Conservation (phyloP, 305 asterid genomes). For the Striga hermonthica region DNA sequence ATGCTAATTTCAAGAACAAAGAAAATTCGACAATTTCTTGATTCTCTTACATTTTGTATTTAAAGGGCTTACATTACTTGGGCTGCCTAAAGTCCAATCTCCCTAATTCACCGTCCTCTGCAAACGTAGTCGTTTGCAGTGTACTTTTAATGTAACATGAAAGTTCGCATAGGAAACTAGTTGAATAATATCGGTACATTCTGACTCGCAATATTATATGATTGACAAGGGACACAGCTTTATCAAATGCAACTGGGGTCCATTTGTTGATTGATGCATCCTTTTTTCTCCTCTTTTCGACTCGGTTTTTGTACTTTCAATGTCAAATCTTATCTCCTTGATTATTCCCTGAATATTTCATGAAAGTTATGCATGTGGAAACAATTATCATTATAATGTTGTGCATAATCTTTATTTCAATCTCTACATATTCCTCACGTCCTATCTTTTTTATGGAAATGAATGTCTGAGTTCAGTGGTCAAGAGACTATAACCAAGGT, state of each 20-base stretch:
- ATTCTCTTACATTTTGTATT: slow-evolving; percentile 3
- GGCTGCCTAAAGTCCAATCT: slow-evolving; percentile 28
- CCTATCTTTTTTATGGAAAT: slow-evolving; percentile 25
- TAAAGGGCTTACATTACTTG: slow-evolving; percentile 12
- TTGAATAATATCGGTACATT: slow-evolving; percentile 16
- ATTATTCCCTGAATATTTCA: slow-evolving; percentile 20
- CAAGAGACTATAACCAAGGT: slow-evolving; percentile 55
- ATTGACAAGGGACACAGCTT: slow-evolving; percentile 17
- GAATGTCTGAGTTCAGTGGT: slow-evolving; percentile 49
- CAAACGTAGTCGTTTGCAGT: slow-evolving; percentile 12
- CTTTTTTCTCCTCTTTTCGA: slow-evolving; percentile 20
- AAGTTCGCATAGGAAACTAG: not conserved
- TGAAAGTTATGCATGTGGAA: not conserved
- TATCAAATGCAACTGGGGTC: slow-evolving; percentile 25
- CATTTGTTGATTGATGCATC: slow-evolving; percentile 21
- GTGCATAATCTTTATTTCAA: slow-evolving; percentile 15
- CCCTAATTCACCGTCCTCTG: slow-evolving; percentile 7
- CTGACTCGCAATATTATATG: slow-evolving; percentile 11
- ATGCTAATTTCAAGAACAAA: slow-evolving; percentile 7
- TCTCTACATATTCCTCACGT: slow-evolving; percentile 15
- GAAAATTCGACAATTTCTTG: not conserved
- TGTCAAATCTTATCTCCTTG: slow-evolving; percentile 21
- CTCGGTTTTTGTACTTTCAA: slow-evolving; percentile 6
- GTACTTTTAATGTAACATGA: not conserved
- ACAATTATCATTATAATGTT: slow-evolving; percentile 16